Evolutionary conservation across 139 green algal genomes (phyloP), one percentile per base, ranked within the genome.

Genomic region (Pedinophyceae sp.): DNA sequence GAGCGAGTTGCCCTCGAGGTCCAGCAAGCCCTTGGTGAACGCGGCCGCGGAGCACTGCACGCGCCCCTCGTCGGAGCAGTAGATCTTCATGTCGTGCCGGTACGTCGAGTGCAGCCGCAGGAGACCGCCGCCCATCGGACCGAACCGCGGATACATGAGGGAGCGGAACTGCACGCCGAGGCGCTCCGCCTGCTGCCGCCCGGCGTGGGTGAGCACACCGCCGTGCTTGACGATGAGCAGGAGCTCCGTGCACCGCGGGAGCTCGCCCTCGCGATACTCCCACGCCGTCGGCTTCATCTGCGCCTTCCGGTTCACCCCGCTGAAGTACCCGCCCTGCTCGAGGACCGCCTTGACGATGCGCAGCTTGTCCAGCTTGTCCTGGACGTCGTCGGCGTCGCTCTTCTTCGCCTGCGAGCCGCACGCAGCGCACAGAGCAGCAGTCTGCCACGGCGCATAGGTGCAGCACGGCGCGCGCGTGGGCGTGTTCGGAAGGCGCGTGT

Each of bases 51-150:
- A 70, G 52, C 79, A 78, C 75, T 97, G 89, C 58, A 97, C 88
- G 1, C 87, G 73, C 19, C 60, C 68, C 50, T 77, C 69, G 56
- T 96, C 90, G 2, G 76, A 90, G 26, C 77, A 89, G 76, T 98
- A 97, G 62, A 98, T 95, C 61, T 98, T 98, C 43, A 98, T 73
- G 74, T 98, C 91, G 41, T 98, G 89, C 43, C 88, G 81, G 75
- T 96, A 97, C 15, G 91, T 98, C 48, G 74, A 90, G 78, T 98
- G 89, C 54, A 98, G 79, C 34, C 91, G 78, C 57, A 98, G 75
- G 52, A 97, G 76, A 28, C 91, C 91, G n/a, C 67, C 70, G 22
- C 81, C 82, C 18, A 74, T 58, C 0, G 66, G 70, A 10, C 72
- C 68, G 50, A 65, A 64, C 20, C 61, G 30, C 18, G 30, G 91